Conservation (phyloP, 2,329 filamentous ascomycete species). For the Alternaria gansuensis region DNA sequence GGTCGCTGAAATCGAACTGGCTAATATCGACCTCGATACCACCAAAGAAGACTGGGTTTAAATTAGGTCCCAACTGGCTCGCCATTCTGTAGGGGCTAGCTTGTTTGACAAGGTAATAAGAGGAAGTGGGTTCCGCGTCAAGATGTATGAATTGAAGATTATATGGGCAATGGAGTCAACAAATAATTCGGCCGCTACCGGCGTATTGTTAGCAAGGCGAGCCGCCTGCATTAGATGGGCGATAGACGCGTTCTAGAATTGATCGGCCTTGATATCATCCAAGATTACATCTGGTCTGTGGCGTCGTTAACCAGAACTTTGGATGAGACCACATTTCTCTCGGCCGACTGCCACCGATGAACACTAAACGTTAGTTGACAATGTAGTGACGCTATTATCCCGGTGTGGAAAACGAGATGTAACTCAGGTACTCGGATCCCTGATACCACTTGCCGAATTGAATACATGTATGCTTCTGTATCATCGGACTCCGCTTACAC, state of each 20-base stretch:
- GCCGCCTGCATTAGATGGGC: background rate
- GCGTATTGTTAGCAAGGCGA: background rate
- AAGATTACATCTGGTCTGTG: background rate
- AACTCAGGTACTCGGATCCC: background rate
- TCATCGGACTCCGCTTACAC: background rate
- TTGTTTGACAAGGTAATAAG: background rate
- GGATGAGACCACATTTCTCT: background rate
- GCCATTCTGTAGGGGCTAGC: slow-evolving; percentile 12
- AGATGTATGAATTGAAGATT: background rate
- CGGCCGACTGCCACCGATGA: background rate
- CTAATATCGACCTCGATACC: slow-evolving; percentile 31
- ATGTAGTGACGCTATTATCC: background rate
- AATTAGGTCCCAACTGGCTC: background rate
- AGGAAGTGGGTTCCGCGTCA: background rate
- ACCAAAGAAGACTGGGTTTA: slow-evolving; percentile 15
- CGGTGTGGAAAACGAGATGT: background rate
- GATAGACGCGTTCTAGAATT: background rate
- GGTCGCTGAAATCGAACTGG: slow-evolving; percentile 35
- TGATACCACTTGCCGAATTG: background rate
- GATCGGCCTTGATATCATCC: background rate
- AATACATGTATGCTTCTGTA: background rate
- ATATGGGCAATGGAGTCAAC: background rate
- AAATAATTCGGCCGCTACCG: background rate
- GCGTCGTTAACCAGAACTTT: slow-evolving; percentile 2
- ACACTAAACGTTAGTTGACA: background rate